Evolutionary conservation across 768 basidiomycete genomes (phyloP), one percentile per base, ranked within the genome.

Genomic region (Auriscalpium vulgare): DNA sequence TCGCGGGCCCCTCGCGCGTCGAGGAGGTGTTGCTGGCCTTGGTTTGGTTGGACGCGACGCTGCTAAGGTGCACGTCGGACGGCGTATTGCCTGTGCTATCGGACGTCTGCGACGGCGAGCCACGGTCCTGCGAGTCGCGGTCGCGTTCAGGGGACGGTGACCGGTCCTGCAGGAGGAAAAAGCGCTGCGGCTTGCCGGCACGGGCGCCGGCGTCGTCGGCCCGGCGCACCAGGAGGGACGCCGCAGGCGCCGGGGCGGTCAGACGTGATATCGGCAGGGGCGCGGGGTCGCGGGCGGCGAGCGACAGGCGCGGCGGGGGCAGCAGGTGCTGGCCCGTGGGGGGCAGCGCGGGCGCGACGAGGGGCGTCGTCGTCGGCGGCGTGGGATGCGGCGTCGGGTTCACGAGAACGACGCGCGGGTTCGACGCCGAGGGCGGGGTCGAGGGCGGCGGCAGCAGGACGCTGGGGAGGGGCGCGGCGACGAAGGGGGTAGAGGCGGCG

Each of bases 361-460:
- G 10, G 37, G 58, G 58, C 23, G 66, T 65, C 1, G 87, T 87
- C 1, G 82, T 78, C 3, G 88, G 89, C 8, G 89, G 88, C 1
- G 89, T 91, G 1, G 84, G 86, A 60, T 84, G 85, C 3, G 87
- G 88, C 0, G 88, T 89, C 16, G 88, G 86, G 61, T 85, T 83
- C 9, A 89, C 82, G 19, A 91, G 76, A 13, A 88, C 78, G 7
- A 91, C 76, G 29, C 77, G 74, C 13, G 84, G 69, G 58, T 57
- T 62, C 29, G 68, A 62, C 1, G 63, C 21, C 5, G 62, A 21
- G 1, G 69, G 59, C 17, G 68, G 60, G 29, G 58, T 55, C 35
- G 61, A 60, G 21, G 21, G 21, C 37, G 59, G 50, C 6, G 55
- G 61, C 37, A 62, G 52, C 21, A 64, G 55, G 37, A 63, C 59